Percentiles rank a stretch among this genome's conserved stretches.
Evolutionary conservation across 2,329 filamentous ascomycete genomes (phyloP).

Genomic region (Paecilomyces variotii): DNA sequence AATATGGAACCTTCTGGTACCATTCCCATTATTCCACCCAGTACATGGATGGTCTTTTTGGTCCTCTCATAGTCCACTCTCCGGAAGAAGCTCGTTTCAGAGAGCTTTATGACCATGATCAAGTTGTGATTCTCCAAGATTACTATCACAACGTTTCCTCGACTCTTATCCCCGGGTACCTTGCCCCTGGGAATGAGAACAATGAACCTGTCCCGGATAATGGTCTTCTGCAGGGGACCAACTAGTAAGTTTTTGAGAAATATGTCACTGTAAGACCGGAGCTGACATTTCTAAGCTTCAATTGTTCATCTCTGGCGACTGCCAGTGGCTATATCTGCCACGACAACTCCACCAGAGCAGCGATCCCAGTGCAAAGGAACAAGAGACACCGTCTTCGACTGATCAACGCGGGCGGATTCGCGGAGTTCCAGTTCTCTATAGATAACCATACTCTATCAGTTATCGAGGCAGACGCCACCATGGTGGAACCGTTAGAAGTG

Average conservation of each 20-base stretch:
- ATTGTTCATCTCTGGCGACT: constrained; percentile 7
- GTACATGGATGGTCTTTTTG: background rate
- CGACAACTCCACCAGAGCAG: constrained; percentile 7
- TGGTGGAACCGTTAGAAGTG: constrained; percentile 4
- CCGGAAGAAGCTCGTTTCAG: constrained; percentile 3
- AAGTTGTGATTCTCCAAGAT: constrained; percentile 11
- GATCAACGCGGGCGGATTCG: constrained; percentile 11
- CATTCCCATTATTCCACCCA: constrained; percentile 23
- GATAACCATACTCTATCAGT: constrained; percentile 6
- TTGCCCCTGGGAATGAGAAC: constrained; percentile 15
- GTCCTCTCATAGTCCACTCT: background rate
- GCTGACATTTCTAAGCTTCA: constrained; percentile 2
- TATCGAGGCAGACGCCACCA: constrained; percentile 5
- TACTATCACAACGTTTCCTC: constrained; percentile 13
- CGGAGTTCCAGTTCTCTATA: constrained; percentile 16
- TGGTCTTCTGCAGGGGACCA: constrained; percentile 3
- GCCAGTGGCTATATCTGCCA: constrained; percentile 2
- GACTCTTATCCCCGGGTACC: constrained; percentile 11
- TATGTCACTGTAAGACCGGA: background rate
- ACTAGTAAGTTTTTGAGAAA: background rate
- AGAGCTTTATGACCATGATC: constrained; percentile 12
- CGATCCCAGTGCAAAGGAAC: constrained; percentile 8
- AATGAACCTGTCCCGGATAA: constrained; percentile 6
- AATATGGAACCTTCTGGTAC: constrained; percentile 31
- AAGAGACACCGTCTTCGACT: constrained; percentile 5